Evolutionary conservation across 2,329 filamentous ascomycete genomes (phyloP), one percentile per base, ranked within the genome.

Genomic region (Dactylellina sp.): DNA sequence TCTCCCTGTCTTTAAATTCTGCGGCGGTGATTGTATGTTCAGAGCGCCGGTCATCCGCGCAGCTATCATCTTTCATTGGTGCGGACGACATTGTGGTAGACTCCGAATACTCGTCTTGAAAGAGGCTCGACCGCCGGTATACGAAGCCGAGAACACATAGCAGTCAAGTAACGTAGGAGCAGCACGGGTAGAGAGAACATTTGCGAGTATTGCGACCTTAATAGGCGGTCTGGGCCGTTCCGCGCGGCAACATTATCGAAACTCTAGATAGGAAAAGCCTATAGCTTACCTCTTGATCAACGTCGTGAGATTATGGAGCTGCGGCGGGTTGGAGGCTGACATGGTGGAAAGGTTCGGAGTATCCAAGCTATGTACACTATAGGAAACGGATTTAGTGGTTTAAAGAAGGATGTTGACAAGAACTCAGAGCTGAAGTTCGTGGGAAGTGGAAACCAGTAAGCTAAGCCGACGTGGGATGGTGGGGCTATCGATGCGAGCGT

Each of bases 281-380:
- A 72, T 57, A 75, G 83, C 87, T 79, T 87, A 98, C 95, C 95
- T 89, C 87, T 99, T 99, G 84, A 99, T 97, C 80, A 99, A 88
- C 62, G 95, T 99, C 37, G 93, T 96, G 76, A 99, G 84, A 81
- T 97, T 98, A 83, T 98, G 89, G 92, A 98, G 97, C 79, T 93
- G 91, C 83, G 87, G 91, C 76, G 80, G 80, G 40, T 70, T 61
- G 14, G 65, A 35, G 62, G 88, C 84, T 77, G 89, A 87, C 90
- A 93, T 93, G 76, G 7, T 60, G 42, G 12, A 35, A 25, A 11
- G 24, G 2, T 6, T 57, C 7, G 40, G 24, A 7, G n/a, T 20
- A 32, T 32, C 28, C 28, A 12, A 14, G 7, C 6, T 47, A 47
- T 60, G 35, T 60, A 49, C 44, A 60, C 11, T 42, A 22, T 28